Conservation (phyloP, 1,284 basidiomycete genomes). For the Pterulicium gracile region DNA sequence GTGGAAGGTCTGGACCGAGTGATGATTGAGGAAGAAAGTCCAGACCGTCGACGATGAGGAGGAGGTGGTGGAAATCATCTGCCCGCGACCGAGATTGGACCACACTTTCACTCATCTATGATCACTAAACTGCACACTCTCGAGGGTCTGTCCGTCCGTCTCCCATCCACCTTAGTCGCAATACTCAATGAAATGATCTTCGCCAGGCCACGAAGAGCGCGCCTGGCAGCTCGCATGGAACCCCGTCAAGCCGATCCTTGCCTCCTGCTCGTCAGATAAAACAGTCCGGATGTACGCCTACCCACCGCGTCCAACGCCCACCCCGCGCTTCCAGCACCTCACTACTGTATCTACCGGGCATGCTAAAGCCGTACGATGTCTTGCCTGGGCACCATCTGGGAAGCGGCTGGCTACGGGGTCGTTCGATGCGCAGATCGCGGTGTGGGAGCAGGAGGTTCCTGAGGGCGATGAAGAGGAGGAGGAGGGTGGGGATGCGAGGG, state of each 20-base stretch:
- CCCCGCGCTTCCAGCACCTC: slow-evolving; percentile 38
- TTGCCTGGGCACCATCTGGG: slow-evolving; percentile 90
- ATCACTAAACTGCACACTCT: background rate
- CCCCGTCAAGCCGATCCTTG: slow-evolving; percentile 70
- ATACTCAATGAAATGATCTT: background rate
- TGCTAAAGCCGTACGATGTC: slow-evolving; percentile 79
- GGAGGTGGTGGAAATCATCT: no score
- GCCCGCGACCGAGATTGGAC: no score
- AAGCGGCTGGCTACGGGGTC: slow-evolving; percentile 87
- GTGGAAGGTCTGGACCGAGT: no score
- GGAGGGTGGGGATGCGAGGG: slow-evolving; percentile 19
- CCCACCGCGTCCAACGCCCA: slow-evolving; percentile 20
- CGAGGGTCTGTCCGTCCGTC: background rate
- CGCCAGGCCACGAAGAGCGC: slow-evolving; percentile 70
- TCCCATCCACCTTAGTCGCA: background rate
- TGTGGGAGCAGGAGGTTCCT: slow-evolving; percentile 72
- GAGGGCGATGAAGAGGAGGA: slow-evolving; percentile 32
- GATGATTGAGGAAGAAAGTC: no score
- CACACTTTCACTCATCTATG: no score
- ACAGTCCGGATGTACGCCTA: slow-evolving; percentile 83
- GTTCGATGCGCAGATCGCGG: slow-evolving; percentile 87
- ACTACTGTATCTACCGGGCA: slow-evolving; percentile 76
- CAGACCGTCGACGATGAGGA: no score
- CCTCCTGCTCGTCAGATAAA: slow-evolving; percentile 93
- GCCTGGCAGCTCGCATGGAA: slow-evolving; percentile 94